phyloP scores from a whole-genome alignment of 2,329 filamentous ascomycete species.

The Lasiodiplodia hormozganensis region DNA sequence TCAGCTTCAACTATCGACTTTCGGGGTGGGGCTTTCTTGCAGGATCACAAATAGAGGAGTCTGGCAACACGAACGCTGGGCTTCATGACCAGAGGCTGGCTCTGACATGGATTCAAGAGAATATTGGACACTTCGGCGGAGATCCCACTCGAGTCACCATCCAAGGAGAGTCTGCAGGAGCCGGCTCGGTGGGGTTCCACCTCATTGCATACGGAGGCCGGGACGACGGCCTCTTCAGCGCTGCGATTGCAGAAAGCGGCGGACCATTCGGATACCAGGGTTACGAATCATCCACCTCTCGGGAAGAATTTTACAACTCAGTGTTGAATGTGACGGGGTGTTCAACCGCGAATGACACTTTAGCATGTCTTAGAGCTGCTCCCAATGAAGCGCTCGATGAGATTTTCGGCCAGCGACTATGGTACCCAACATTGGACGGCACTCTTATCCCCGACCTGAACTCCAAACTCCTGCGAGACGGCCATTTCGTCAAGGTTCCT shows the following conservation, averaged over 20 bases:
- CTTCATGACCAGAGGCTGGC: constrained; percentile 56
- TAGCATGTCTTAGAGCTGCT: not conserved
- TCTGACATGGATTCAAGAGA: constrained; percentile 53
- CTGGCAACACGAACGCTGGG: constrained; percentile 59
- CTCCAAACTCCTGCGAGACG: constrained; percentile 41
- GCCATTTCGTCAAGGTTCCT: constrained; percentile 67
- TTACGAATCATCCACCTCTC: constrained; percentile 34
- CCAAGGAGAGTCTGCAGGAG: constrained; percentile 47
- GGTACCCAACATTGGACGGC: constrained; percentile 36
- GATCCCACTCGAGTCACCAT: constrained; percentile 47
- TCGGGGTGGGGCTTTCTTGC: constrained; percentile 76
- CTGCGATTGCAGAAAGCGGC: constrained; percentile 48
- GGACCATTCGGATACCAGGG: constrained; percentile 36
- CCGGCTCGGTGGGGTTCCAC: constrained; percentile 43
- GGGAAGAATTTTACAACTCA: constrained; percentile 38
- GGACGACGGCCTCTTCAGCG: constrained; percentile 49
- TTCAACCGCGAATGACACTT: not conserved
- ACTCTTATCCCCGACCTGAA: constrained; percentile 35
- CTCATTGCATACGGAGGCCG: constrained; percentile 49
- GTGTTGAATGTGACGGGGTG: constrained; percentile 14
- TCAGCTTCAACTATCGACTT: constrained; percentile 79
- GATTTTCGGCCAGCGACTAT: constrained; percentile 32
- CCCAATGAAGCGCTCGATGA: constrained; percentile 38
- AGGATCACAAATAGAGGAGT: constrained; percentile 57
- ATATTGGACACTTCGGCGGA: constrained; percentile 53